Conservation (phyloP, 495 filamentous ascomycete genomes). For the Trichoderma erinaceum region DNA sequence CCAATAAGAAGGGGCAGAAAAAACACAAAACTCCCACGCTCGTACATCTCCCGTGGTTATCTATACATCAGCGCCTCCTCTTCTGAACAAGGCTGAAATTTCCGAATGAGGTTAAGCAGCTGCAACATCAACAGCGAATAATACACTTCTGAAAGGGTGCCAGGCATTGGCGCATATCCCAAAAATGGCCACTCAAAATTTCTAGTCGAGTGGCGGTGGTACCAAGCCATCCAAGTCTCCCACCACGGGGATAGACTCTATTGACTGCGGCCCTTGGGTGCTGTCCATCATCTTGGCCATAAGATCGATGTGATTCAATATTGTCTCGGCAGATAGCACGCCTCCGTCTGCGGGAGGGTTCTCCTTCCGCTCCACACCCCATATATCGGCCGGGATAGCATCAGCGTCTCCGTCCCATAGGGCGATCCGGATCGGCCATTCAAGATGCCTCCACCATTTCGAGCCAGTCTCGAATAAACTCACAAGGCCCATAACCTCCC, state of each 20-base stretch:
- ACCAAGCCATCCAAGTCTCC: conserved; percentile 5
- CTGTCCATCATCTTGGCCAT: conserved; percentile 39
- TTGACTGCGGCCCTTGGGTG: conserved; percentile 10
- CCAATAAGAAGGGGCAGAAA: background rate
- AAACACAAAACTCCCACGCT: background rate
- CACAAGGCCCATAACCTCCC: conserved; percentile 50
- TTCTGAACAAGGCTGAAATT: background rate
- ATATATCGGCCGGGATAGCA: conserved; percentile 43
- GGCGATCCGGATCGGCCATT: conserved; percentile 49
- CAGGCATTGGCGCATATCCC: background rate
- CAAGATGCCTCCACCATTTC: conserved; percentile 50
- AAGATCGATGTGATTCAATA: conserved; percentile 43
- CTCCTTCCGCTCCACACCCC: conserved; percentile 43
- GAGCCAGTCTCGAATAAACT: conserved; percentile 43
- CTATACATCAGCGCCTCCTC: background rate
- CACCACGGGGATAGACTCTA: conserved; percentile 3
- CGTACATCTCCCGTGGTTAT: background rate
- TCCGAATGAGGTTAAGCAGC: background rate
- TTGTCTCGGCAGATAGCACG: conserved; percentile 19
- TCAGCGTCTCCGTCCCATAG: conserved; percentile 36
- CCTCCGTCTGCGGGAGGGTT: conserved; percentile 32
- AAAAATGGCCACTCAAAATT: background rate
- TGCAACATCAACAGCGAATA: background rate
- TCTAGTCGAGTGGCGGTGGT: background rate
- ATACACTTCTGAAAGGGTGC: background rate